Percentiles rank a stretch among this genome's conserved stretches.
Evolutionary conservation across 257 asterid species (phyloP).

Genomic region (Solanum chilense): DNA sequence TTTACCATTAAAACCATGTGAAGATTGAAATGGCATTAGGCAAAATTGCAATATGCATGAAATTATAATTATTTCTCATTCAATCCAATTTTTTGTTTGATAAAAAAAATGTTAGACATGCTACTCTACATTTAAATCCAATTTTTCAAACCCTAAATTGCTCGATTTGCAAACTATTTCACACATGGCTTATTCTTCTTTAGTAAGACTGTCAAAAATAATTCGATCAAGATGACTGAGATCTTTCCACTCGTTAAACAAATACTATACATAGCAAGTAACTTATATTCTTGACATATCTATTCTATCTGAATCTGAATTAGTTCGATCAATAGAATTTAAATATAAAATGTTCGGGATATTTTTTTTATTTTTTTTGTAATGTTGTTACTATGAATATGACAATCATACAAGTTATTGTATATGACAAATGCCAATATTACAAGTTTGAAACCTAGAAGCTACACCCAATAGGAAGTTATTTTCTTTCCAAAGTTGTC

Average conservation of each 20-base stretch:
- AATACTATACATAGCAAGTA: neutral
- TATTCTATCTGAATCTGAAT: neutral
- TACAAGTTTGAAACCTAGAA: neutral
- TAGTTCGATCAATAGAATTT: neutral
- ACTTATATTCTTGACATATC: neutral
- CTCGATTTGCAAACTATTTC: neutral
- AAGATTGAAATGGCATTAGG: neutral
- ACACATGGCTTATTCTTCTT: too few relatives aligned
- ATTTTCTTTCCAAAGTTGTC: neutral
- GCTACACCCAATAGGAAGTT: neutral
- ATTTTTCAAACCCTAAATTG: neutral
- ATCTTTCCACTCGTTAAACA: neutral
- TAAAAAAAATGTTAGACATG: neutral
- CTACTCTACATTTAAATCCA: neutral
- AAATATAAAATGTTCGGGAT: neutral
- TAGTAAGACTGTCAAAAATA: neutral
- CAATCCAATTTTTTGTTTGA: neutral
- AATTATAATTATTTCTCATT: neutral
- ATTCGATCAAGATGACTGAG: accelerated
- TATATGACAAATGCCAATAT: neutral
- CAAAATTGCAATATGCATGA: neutral
- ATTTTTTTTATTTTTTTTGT: neutral
- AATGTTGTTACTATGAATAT: neutral
- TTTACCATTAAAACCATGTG: neutral
- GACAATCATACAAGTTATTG: neutral